Base-by-base conservation (phyloP, 2,329 filamentous ascomycete genomes). In the Diaporthe helianthi region DNA sequence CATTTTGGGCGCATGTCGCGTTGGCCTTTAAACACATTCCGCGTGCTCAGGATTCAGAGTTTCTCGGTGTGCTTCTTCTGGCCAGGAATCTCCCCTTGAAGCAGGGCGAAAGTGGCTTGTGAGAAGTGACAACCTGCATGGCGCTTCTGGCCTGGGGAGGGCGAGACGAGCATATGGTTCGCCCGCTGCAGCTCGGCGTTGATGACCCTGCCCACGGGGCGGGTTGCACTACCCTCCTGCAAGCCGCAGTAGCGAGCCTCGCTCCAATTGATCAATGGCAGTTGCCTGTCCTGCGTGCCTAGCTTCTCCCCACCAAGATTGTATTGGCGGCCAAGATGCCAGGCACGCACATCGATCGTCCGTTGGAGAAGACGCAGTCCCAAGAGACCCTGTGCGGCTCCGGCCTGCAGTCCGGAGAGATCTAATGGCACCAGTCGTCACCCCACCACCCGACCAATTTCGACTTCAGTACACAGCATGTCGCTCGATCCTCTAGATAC, bases 251-350 rank as follows among this genome's bases (percentile, higher is more conserved):
- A 29, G 46, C 65, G 52, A 71, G 52, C 33, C 69, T 52, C n/a
- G 19, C 46, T 69, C 58, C 58, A 68, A 71, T 69, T 69, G 67
- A 63, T 69, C 69, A 67, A 69, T 71, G 51, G 49, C 67, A 38
- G 41, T 12, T 46, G 52, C 61, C 61, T 69, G 61, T 26, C 44
- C 49, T 19, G 38, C 63, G 69, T 58, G 38, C 24, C 54, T 46
- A 58, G 53, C 46, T 53, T 52, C 65, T 47, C 29, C 38, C 67
- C 46, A 52, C 61, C 31, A 38, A 60, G 47, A 36, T 29, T 49
- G 54, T 31, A 38, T 46, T 58, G 54, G 67, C 51, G 65, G 51
- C 41, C 63, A 61, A n/a, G n/a, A 22, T 47, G 44, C 44, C 44
- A 47, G 44, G 41, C 53, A 52, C 44, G 36, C 44, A 47, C 15